phyloP scores from a whole-genome alignment of 371 early-diverging fungal genomes.

The Mucor indicus region DNA sequence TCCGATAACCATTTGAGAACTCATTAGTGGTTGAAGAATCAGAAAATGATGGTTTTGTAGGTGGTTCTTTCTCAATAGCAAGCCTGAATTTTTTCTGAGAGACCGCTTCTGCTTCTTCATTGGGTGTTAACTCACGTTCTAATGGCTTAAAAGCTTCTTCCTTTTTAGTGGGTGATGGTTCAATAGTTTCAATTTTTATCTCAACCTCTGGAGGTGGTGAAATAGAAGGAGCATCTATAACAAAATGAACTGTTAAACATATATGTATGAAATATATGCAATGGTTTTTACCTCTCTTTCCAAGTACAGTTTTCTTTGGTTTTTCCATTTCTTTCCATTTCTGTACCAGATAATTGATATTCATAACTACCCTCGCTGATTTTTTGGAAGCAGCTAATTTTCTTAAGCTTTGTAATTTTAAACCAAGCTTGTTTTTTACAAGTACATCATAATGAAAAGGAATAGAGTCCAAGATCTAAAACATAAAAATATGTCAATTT shows the following conservation, averaged over 20 bases:
- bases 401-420: conserved; percentile 6
- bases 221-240: too few species aligned
- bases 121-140: neutral
- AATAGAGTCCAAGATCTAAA: conserved; percentile 9
- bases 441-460: conserved; percentile 15
- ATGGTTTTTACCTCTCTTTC: too few species aligned
- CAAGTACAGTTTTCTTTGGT: too few species aligned
- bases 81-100: conserved; percentile 8
- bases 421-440: conserved; percentile 8
- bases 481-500: neutral
- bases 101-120: neutral
- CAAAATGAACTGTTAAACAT: too few species aligned
- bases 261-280: too few species aligned
- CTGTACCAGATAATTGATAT: neutral
- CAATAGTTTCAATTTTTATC: too few species aligned
- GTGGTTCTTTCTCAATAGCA: conserved; percentile 29
- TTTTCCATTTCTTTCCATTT: conserved; percentile 5
- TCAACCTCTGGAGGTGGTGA: too few species aligned
- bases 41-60: conserved; percentile 2
- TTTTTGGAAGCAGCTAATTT: conserved; percentile 6
- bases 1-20: neutral
- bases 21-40: neutral
- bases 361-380: neutral
- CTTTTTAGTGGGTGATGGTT: too few species aligned
- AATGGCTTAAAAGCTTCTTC: too few species aligned